Evolutionary conservation across 2,329 filamentous ascomycete species (phyloP), one percentile per base, ranked within the genome.

Genomic region (Curvularia lunata): DNA sequence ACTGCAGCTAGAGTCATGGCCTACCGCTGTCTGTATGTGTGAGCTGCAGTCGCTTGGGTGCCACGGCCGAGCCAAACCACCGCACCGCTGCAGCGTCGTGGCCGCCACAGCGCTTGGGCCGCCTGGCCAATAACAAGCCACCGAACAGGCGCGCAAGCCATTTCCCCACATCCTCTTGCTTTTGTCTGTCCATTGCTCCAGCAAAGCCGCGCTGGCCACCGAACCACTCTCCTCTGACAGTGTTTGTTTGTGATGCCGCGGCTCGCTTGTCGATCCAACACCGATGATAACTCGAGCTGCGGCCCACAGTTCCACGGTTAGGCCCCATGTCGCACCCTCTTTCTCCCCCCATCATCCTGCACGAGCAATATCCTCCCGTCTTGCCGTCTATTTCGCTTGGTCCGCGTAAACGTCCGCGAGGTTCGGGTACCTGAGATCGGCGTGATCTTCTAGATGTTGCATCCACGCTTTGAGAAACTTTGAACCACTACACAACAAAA

Each of bases 381-480:
- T 46, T 56, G 66, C 60, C 59, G 23, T 57, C 61, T 43, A 67
- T 34, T 52, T 54, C 63, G 21, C 32, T 68, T 69, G 65, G 55
- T 73, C 70, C 66, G 67, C 73, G 69, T 74, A 71, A 41, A 83
- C 62, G 25, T 83, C 81, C 19, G 75, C 74, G 27, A 87, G 72
- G 72, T 95, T 90, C 3, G 94, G 92, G 78, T 97, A 98, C 72
- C 95, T 84, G 66, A 98, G 79, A 79, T 98, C 94, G 7, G 92
- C 90, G 69, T 96, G 82, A 63, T 97, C 91, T 77, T 98, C 94
- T 28, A 98, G 82, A 75, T 90, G 94, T 9, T 84, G 85, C 91
- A 97, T 97, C 95, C 94, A 98, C 61, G 84, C 84, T 77, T 91
- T 92, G 61, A 98, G 83, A 73, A 97, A 98, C 57, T 83, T 83